phyloP scores from a whole-genome alignment of 1,284 basidiomycete species.

The Nidula niveotomentosa region DNA sequence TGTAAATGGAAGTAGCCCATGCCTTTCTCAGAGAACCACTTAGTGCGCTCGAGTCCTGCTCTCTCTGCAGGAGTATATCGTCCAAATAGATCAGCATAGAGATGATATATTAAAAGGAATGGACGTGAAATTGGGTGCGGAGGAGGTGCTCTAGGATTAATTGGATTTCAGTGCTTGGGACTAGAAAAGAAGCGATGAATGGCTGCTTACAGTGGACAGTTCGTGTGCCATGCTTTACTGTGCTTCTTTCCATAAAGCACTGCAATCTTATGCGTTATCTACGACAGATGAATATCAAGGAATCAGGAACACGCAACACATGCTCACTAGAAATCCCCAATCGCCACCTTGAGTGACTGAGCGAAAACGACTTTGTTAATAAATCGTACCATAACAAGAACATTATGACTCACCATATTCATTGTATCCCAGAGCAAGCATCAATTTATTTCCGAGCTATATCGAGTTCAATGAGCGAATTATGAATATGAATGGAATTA shows the following conservation, averaged over 20 bases:
- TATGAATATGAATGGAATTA: too few species aligned
- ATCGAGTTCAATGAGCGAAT: not conserved
- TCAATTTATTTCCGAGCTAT: slow-evolving; percentile 42
- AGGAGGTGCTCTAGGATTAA: not conserved
- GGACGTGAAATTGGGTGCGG: slow-evolving; percentile 23
- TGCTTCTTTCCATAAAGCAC: slow-evolving; percentile 16
- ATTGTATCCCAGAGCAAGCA: slow-evolving; percentile 43
- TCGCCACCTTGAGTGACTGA: slow-evolving; percentile 47
- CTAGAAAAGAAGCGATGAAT: not conserved
- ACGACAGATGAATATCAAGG: not conserved
- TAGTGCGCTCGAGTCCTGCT: slow-evolving; percentile 27
- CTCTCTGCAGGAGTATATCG: slow-evolving; percentile 30
- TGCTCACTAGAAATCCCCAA: slow-evolving; percentile 37
- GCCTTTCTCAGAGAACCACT: slow-evolving; percentile 28
- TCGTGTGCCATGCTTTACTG: slow-evolving; percentile 41
- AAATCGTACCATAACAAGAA: not conserved
- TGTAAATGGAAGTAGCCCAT: slow-evolving; percentile 43
- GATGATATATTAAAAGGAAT: slow-evolving; percentile 14
- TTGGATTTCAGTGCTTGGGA: not conserved
- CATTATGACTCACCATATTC: slow-evolving; percentile 37
- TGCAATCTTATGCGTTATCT: slow-evolving; percentile 3
- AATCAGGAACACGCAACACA: not conserved
- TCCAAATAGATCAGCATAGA: slow-evolving; percentile 13
- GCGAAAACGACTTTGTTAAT: not conserved
- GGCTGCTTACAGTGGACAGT: slow-evolving; percentile 27